Conservation (phyloP, 2,329 filamentous ascomycete genomes). For the Alternaria metachromatica region DNA sequence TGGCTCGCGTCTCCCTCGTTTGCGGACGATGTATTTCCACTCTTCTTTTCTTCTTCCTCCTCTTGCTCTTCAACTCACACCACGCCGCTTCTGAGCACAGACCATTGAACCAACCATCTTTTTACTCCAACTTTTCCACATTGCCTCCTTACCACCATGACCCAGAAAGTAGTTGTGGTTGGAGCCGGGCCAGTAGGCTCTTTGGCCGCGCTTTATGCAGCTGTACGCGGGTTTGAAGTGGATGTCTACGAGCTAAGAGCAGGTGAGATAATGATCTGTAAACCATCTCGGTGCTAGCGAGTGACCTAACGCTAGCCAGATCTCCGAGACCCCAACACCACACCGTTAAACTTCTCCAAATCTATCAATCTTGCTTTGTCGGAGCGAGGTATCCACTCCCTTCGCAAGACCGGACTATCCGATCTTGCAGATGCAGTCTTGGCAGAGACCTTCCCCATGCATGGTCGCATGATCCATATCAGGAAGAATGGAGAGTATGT, state of each 20-base stretch:
- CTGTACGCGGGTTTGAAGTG: slow-evolving; percentile 84
- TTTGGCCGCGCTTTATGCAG: slow-evolving; percentile 90
- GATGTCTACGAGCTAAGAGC: slow-evolving; percentile 92
- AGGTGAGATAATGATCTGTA: slow-evolving; percentile 64
- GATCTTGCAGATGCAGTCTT: slow-evolving; percentile 77
- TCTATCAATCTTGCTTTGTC: slow-evolving; percentile 98
- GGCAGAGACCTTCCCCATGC: slow-evolving; percentile 84
- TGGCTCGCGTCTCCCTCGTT: background rate
- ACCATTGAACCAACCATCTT: background rate
- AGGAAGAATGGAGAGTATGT: slow-evolving; percentile 70
- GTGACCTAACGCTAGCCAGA: slow-evolving; percentile 62
- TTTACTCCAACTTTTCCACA: background rate
- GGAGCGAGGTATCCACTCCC: slow-evolving; percentile 89
- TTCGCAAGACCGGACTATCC: slow-evolving; percentile 71
- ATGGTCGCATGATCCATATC: slow-evolving; percentile 95
- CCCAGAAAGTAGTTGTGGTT: slow-evolving; percentile 79
- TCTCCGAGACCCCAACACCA: slow-evolving; percentile 80
- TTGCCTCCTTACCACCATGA: slow-evolving; percentile 23
- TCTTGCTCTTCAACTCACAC: background rate
- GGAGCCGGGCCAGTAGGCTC: slow-evolving; percentile 94
- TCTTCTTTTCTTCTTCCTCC: background rate
- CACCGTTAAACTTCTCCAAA: slow-evolving; percentile 92
- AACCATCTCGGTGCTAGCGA: background rate
- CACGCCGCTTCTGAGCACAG: background rate
- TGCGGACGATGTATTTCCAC: background rate